Base-by-base conservation (phyloP, 305 asterid genomes). In the Solanum hybrid region DNA sequence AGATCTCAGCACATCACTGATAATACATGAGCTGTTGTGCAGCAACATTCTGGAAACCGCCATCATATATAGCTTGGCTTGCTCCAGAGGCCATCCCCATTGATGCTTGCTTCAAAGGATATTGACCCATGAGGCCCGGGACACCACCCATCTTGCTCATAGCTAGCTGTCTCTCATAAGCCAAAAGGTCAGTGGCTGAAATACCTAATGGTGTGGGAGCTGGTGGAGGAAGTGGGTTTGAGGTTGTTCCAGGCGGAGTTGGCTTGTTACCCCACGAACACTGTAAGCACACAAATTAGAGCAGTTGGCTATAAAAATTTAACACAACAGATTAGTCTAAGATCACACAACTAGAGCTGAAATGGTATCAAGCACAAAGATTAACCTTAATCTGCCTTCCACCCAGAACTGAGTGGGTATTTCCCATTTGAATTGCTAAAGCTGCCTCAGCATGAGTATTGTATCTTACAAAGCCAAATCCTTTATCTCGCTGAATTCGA, bases 261-360 rank as follows among this genome's bases (percentile, higher is more conserved):
- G 99, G 98, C 89, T 96, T 96, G 96, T 92, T 97, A 51, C 98
- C 99, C 99, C 98, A 97, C n/a, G 99, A 97, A 90, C 99, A 97
- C 98, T 97, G 94, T 20, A 91, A 39, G 51, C 78, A 61, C 24
- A 84, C 74, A 82, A 42, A 42, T 82, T 26, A 40, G 26, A 82
- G 39, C 26, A 11, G 39, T 82, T 42, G 51, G 31, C 67, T 14
- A 39, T 26, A 16, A 82, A 28, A 35, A 42, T 14, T 57, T 28
- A 82, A 82, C 86, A 82, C 86, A 26, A 81, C 24, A 9, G 74
- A 83, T 83, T 83, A 83, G 28, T 18, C 29, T 31, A 84, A 51
- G 2, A 29, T 5, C 42, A 57, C 6, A 42, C 42, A 11, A 31
- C 88, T 6, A 31, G 18, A 85, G 22, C 20, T 46, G 69, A 82